Evolutionary conservation across 73 alveolate genomes (phyloP), one percentile per base, ranked within the genome.

Genomic region (Stentor roeselii): DNA sequence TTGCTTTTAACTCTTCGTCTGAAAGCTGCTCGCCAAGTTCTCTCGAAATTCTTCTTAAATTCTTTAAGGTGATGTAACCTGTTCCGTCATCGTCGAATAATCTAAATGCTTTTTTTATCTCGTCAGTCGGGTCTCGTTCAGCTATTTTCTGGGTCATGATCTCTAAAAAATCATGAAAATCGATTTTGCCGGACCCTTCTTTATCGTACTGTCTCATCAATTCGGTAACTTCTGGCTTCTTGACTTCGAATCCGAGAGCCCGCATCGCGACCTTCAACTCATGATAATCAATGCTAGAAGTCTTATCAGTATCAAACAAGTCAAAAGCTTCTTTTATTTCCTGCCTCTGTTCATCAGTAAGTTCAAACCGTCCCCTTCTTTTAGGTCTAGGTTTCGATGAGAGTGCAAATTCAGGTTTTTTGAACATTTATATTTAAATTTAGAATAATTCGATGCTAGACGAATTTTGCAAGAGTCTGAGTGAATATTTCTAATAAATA

Each of bases 251-350:
- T 75, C 98, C 98, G 67, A 93, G 93, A 39, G 98, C 98, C 76
- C 98, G 90, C 93, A 93, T 90, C 34, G 97, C 96, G 11, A 94
- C 99, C 90, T 98, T 98, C n/a, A 98, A 91, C 86, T 98, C 99
- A 87, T 98, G 99, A 87, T 95, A 97, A 91, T 98, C 99, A 78
- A 98, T 97, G 91, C 95, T 95, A 11, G 98, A 99, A 58, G 98
- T 92, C 87, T 96, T 96, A 89, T 97, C 99, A 75, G 98, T 96
- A 88, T 95, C 99, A 92, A 97, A 97, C 86, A 95, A 91, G 84
- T 97, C 99, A 86, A 97, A 97, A 3, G 99, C 99, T 84, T 97
- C 99, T 87, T 97, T 97, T 60, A 97, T 91, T 89, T 95, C 98
- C 88, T 97, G 92, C 60, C 91, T 97, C 59, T 76, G 84, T 35